Conservation (phyloP, 1,139 yeast genomes). For the Saccharomyces hybrid region DNA sequence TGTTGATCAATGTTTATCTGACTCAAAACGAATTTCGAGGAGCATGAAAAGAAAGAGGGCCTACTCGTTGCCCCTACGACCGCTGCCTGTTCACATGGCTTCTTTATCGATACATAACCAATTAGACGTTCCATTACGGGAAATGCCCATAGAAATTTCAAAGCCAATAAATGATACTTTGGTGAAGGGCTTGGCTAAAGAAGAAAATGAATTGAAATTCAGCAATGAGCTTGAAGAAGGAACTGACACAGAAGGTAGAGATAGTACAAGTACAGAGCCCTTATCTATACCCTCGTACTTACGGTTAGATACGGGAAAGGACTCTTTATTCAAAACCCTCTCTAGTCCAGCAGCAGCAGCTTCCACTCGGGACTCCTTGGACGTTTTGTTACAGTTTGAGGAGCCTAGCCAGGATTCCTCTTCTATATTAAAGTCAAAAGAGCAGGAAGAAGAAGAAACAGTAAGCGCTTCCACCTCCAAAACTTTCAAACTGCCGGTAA, state of each 20-base stretch:
- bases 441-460: neutral
- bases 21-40: neutral
- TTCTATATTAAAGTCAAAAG: neutral
- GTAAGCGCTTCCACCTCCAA: neutral
- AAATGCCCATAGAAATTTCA: neutral
- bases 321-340: neutral
- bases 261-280: neutral
- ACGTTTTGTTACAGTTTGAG: neutral
- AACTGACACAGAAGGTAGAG: neutral
- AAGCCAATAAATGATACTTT: neutral
- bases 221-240: neutral
- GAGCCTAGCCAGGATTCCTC: neutral
- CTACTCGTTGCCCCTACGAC: neutral
- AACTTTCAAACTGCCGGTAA: neutral
- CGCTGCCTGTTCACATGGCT: neutral
- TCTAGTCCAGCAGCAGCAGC: neutral
- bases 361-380: neutral
- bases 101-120: neutral
- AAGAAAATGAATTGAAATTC: neutral
- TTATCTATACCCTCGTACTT: neutral
- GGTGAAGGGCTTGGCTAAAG: neutral
- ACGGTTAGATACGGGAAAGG: neutral
- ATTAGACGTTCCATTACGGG: neutral
- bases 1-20: neutral
- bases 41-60: neutral